Evolutionary conservation across 2,329 filamentous ascomycete genomes (phyloP).

Genomic region (Thielaviopsis populi): DNA sequence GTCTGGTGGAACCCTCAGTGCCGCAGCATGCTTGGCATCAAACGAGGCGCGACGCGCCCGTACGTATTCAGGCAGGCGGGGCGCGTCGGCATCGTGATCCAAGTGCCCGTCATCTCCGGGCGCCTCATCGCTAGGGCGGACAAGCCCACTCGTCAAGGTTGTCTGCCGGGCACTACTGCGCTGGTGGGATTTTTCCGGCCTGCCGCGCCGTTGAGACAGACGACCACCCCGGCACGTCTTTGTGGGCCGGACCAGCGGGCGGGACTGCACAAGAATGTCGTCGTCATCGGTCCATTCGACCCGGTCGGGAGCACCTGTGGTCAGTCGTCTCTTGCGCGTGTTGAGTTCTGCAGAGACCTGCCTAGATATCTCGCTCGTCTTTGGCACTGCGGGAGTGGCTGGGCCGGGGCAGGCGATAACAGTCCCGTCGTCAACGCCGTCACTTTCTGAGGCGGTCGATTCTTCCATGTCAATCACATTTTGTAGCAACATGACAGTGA

Average conservation of each 20-base stretch:
- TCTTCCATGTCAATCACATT: neutral
- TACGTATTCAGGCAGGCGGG: constrained; percentile 53
- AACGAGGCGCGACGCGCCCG: constrained; percentile 52
- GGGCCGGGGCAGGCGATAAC: neutral
- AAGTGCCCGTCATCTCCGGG: neutral
- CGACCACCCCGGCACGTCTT: neutral
- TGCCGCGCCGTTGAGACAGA: neutral
- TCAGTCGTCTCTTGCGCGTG: neutral
- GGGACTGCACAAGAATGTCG: neutral
- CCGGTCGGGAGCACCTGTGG: neutral
- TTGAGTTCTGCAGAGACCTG: neutral
- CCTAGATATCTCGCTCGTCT: neutral
- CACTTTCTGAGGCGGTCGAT: constrained; percentile 3
- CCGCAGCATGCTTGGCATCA: constrained; percentile 47
- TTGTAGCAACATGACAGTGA: neutral
- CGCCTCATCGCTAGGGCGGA: neutral
- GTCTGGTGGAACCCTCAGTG: constrained; percentile 60
- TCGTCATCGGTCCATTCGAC: constrained; percentile 13
- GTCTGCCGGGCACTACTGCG: neutral
- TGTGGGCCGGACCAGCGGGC: neutral
- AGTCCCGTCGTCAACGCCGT: neutral
- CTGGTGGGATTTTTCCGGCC: neutral
- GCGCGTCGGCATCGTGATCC: neutral
- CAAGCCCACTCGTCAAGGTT: neutral
- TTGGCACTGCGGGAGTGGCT: neutral